A percentile compares a stretch with the other conserved stretches of the same genome.
These are phyloP conservation scores for Tulasnella sp. DNA, from an alignment of 768 basidiomycete species.

Conservation along the genomic window DNA sequence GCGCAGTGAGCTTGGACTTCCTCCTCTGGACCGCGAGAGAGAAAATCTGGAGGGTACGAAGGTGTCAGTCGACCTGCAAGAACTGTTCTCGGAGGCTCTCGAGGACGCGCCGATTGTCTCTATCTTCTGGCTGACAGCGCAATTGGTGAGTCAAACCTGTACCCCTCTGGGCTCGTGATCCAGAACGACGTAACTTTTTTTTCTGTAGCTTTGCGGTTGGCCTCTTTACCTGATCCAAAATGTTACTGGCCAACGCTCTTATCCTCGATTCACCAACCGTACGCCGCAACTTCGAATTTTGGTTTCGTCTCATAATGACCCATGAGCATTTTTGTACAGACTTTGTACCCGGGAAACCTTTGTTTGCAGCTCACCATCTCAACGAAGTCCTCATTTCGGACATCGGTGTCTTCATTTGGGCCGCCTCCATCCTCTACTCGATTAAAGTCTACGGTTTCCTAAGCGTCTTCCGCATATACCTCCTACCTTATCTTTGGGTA, in stretches of 20 bases:
- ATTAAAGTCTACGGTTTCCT: constrained; percentile 56
- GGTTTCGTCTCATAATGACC: background rate
- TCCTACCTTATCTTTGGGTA: constrained; percentile 35
- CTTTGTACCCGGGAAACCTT: constrained; percentile 66
- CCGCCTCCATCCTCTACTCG: constrained; percentile 49
- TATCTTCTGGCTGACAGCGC: constrained; percentile 43
- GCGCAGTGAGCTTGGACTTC: constrained; percentile 59
- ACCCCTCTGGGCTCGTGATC: too few species aligned
- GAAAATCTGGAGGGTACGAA: constrained; percentile 59
- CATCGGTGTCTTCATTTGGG: constrained; percentile 69
- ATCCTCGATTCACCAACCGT: constrained; percentile 77
- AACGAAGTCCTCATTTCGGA: constrained; percentile 73
- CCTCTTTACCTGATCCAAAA: constrained; percentile 73
- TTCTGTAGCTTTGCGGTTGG: constrained; percentile 69
- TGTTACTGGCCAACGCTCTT: constrained; percentile 74
- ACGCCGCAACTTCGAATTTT: constrained; percentile 29
- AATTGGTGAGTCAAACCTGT: constrained; percentile 45
- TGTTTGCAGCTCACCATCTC: constrained; percentile 76
- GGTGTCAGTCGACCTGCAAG: constrained; percentile 57
- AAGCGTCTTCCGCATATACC: constrained; percentile 69
- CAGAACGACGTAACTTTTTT: too few species aligned
- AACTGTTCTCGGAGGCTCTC: constrained; percentile 74
- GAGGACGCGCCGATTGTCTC: constrained; percentile 85
- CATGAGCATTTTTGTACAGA: constrained; percentile 37
- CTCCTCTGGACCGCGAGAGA: constrained; percentile 55